Evolutionary conservation across 1,284 basidiomycete species (phyloP).

Genomic region (Leccinum subrobustum): DNA sequence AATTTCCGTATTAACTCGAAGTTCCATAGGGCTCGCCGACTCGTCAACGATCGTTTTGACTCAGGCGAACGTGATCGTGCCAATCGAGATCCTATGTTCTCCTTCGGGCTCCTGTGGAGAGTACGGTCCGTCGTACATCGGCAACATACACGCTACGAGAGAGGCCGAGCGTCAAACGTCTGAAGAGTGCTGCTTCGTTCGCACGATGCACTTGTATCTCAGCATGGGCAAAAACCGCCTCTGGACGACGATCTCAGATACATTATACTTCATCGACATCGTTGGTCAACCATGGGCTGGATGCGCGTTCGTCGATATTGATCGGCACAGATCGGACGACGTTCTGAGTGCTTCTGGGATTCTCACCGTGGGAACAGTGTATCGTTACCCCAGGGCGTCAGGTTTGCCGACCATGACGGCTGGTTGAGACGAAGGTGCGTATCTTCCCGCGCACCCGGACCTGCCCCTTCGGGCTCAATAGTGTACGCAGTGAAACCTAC

Average conservation of each 20-base stretch:
- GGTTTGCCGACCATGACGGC: conserved; percentile 2
- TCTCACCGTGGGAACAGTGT: conserved; percentile 4
- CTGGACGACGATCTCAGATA: conserved; percentile 9
- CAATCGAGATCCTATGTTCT: not conserved
- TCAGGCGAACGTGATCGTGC: not conserved
- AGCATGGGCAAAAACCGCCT: conserved; percentile 9
- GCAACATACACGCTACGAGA: conserved; percentile 4
- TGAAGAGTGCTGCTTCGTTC: conserved; percentile 3
- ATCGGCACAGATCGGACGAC: not conserved
- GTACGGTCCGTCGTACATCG: not conserved
- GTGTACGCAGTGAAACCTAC: conserved; percentile 16
- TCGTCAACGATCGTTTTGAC: not conserved
- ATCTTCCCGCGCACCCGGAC: conserved; percentile 4
- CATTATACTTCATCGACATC: not conserved
- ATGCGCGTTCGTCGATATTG: not conserved
- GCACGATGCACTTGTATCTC: conserved; percentile 13
- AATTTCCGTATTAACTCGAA: too few species aligned
- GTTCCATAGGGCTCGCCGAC: not conserved
- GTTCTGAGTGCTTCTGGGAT: not conserved
- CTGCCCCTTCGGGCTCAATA: conserved; percentile 10
- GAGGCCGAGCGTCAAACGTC: not conserved
- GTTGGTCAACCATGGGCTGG: conserved; percentile 6
- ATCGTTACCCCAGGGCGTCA: conserved; percentile 1
- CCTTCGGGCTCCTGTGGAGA: not conserved
- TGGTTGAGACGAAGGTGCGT: conserved; percentile 10